Conservation (phyloP, 2,329 filamentous ascomycete species). For the Phyllosticta citrichinensis region DNA sequence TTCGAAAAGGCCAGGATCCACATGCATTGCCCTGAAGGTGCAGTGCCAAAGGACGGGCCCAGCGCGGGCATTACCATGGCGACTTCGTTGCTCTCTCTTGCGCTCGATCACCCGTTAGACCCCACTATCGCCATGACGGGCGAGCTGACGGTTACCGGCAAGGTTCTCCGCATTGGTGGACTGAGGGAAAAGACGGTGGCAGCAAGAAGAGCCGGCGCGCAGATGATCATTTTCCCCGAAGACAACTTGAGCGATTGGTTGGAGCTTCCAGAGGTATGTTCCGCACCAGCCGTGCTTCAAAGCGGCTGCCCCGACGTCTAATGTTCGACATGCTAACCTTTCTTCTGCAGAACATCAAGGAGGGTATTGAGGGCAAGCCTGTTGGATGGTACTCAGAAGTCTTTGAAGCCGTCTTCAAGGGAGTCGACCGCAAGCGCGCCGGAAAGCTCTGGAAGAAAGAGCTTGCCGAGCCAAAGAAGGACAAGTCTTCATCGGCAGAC, state of each 20-base stretch:
- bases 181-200: slow-evolving; percentile 96
- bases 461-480: slow-evolving; percentile 46
- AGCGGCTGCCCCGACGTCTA: background rate
- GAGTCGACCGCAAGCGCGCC: slow-evolving; percentile 62
- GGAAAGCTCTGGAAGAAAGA: slow-evolving; percentile 63
- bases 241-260: slow-evolving; percentile 98
- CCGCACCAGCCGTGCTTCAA: background rate
- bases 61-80: slow-evolving; percentile 93
- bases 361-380: slow-evolving; percentile 83
- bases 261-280: slow-evolving; percentile 84
- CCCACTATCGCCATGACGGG: slow-evolving; percentile 96
- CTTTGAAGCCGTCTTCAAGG: slow-evolving; percentile 80
- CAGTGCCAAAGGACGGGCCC: slow-evolving; percentile 79
- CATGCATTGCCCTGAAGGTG: slow-evolving; percentile 91
- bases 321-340: background rate
- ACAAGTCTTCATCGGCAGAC: slow-evolving; percentile 21
- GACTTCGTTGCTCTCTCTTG: slow-evolving; percentile 79
- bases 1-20: slow-evolving; percentile 94
- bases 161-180: slow-evolving; percentile 89
- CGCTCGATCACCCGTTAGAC: slow-evolving; percentile 65
- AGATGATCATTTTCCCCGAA: slow-evolving; percentile 85
- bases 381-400: slow-evolving; percentile 92
- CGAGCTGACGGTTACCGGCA: slow-evolving; percentile 91
- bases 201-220: slow-evolving; percentile 81
- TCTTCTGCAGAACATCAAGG: slow-evolving; percentile 77